phyloP scores from a whole-genome alignment of 1,284 basidiomycete genomes.

The Apiotrichum laibachii region DNA sequence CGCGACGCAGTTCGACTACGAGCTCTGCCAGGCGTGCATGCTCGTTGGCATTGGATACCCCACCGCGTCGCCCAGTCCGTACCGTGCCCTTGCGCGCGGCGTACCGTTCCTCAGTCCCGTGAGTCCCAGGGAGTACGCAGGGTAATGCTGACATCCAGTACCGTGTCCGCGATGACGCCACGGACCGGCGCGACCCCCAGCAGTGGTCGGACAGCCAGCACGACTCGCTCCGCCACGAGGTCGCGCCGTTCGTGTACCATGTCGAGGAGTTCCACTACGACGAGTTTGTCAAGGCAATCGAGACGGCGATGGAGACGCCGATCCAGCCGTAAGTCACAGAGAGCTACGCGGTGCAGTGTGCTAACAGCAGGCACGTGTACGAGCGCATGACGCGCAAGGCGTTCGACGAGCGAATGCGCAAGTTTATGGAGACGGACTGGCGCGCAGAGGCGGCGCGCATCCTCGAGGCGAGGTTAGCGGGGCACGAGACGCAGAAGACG shows the following conservation, averaged over 20 bases:
- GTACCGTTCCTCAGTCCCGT: conserved; percentile 14
- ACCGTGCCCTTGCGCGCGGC: conserved; percentile 11
- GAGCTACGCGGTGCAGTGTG: not conserved
- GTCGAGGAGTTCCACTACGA: conserved; percentile 25
- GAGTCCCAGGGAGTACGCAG: not conserved
- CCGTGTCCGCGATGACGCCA: conserved; percentile 18
- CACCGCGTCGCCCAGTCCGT: conserved; percentile 11
- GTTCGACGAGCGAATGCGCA: conserved; percentile 21
- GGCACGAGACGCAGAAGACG: conserved; percentile 10
- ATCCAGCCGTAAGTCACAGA: conserved; percentile 21
- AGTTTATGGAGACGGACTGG: conserved; percentile 25
- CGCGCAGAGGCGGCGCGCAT: conserved; percentile 12
- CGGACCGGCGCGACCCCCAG: conserved; percentile 13
- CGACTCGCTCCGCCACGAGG: conserved; percentile 22
- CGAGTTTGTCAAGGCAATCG: conserved; percentile 24
- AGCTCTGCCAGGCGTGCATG: conserved; percentile 21
- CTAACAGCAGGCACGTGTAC: conserved; percentile 2
- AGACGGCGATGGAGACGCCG: conserved; percentile 18
- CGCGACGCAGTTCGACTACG: conserved; percentile 14
- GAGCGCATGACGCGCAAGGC: conserved; percentile 18
- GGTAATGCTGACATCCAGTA: conserved; percentile 12
- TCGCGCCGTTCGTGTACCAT: conserved; percentile 31
- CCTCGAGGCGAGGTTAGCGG: conserved; percentile 8
- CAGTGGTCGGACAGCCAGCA: conserved; percentile 26
- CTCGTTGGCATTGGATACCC: conserved; percentile 27